These are phyloP conservation scores for Kregervanrija pseudodelftensis DNA, from an alignment of 805 yeast species.

Conservation along the genomic window DNA sequence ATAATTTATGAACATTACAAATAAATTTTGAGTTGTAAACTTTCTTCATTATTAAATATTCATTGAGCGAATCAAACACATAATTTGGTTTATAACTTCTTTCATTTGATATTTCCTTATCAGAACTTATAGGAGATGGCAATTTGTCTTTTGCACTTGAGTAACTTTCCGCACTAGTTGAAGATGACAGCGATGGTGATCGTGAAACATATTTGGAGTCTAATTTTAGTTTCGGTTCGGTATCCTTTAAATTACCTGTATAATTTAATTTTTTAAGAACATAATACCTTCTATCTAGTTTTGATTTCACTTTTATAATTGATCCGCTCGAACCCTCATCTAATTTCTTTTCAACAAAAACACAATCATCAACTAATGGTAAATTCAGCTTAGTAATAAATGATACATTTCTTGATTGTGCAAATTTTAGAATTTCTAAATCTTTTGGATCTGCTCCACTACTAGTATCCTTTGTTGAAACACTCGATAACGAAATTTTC, in stretches of 20 bases:
- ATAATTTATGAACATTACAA: conserved; percentile 11
- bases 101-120: conserved; percentile 5
- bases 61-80: conserved; percentile 20
- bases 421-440: background rate
- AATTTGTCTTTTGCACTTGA: background rate
- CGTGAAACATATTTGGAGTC: too few relatives aligned
- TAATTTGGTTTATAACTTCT: conserved; percentile 3
- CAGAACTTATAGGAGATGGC: background rate
- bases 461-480: background rate
- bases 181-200: too few relatives aligned
- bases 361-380: conserved; percentile 6
- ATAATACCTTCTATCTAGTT: conserved; percentile 1
- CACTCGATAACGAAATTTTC: too few relatives aligned
- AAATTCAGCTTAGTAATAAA: background rate
- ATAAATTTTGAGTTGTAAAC: conserved; percentile 6
- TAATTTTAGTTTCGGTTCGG: too few relatives aligned
- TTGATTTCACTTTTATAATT: conserved; percentile 15
- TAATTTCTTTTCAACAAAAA: conserved; percentile 12
- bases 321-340: conserved; percentile 29
- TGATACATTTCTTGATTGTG: too few relatives aligned
- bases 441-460: background rate
- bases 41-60: conserved; percentile 19
- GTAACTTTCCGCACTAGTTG: too few relatives aligned
- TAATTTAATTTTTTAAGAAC: conserved; percentile 2
- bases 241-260: too few relatives aligned